These are phyloP conservation scores for Exophiala calicioides DNA, from an alignment of 2,329 filamentous ascomycete genomes.

Conservation along the genomic window DNA sequence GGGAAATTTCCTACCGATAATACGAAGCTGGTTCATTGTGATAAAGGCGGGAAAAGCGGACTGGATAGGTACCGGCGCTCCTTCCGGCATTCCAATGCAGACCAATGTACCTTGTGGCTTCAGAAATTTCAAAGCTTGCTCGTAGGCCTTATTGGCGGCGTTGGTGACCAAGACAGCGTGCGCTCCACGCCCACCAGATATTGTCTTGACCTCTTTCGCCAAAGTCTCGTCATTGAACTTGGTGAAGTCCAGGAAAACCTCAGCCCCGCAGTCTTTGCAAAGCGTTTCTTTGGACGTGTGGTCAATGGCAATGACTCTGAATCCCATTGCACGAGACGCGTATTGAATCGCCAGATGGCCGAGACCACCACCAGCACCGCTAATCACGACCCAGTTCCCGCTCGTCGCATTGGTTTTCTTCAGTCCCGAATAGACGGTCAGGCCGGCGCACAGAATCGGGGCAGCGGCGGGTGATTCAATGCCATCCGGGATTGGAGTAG, in stretches of 20 bases:
- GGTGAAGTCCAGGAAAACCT: constrained; percentile 65
- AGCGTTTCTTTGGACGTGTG: constrained; percentile 61
- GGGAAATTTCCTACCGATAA: too few species aligned
- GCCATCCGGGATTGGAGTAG: constrained; percentile 65
- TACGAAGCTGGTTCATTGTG: too few species aligned
- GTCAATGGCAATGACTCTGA: constrained; percentile 66
- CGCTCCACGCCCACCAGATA: constrained; percentile 60
- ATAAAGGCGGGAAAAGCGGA: too few species aligned
- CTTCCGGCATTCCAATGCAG: constrained; percentile 54
- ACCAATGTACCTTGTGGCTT: constrained; percentile 53
- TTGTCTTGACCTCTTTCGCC: constrained; percentile 55
- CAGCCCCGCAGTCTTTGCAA: constrained; percentile 60
- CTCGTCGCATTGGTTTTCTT: constrained; percentile 59
- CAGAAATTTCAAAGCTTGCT: constrained; percentile 49
- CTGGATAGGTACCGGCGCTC: constrained; percentile 46
- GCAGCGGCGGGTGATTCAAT: constrained; percentile 62
- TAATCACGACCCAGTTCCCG: constrained; percentile 56
- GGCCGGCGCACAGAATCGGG: constrained; percentile 65
- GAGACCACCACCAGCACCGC: constrained; percentile 63
- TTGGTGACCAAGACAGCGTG: constrained; percentile 61
- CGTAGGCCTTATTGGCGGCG: constrained; percentile 51
- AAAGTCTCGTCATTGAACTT: constrained; percentile 50
- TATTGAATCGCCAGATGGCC: constrained; percentile 64
- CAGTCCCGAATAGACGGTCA: constrained; percentile 65
- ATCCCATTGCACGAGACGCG: constrained; percentile 58